Percentiles rank a stretch among this genome's conserved stretches.
These are phyloP conservation scores for Podospora pseudopauciseta DNA, from an alignment of 495 filamentous ascomycete species.

Conservation along the genomic window DNA sequence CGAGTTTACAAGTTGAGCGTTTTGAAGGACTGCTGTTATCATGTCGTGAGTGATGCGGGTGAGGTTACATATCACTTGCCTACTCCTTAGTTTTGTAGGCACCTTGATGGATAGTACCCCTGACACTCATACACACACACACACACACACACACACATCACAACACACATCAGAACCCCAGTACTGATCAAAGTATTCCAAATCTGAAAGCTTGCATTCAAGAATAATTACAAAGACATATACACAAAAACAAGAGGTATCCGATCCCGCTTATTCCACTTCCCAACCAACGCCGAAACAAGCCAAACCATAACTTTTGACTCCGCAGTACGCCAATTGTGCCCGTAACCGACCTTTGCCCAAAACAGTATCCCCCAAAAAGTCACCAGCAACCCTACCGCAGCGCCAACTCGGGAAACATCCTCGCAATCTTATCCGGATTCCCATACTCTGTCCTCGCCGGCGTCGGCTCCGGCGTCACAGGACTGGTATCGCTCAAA, in stretches of 20 bases:
- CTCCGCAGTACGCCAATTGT: neutral
- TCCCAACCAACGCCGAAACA: neutral
- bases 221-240: neutral
- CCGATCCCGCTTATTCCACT: neutral
- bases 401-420: constrained; percentile 35
- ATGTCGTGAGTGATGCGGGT: too few species aligned
- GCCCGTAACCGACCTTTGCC: neutral
- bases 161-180: neutral
- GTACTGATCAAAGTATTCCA: neutral
- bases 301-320: neutral
- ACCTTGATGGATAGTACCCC: too few species aligned
- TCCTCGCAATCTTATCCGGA: constrained; percentile 37
- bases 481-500: constrained; percentile 21
- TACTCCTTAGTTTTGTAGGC: too few species aligned
- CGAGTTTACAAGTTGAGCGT: neutral
- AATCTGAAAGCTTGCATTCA: neutral
- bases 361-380: neutral
- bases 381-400: neutral
- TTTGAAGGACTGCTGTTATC: neutral
- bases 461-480: constrained; percentile 26
- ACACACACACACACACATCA: neutral
- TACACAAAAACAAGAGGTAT: neutral
- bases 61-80: too few species aligned
- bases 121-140: too few species aligned
- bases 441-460: constrained; percentile 33